Percentiles rank a stretch among this genome's conserved stretches.
These are phyloP conservation scores for Tetrapyrgos nigripes DNA, from an alignment of 1,284 basidiomycete species.

Conservation along the genomic window DNA sequence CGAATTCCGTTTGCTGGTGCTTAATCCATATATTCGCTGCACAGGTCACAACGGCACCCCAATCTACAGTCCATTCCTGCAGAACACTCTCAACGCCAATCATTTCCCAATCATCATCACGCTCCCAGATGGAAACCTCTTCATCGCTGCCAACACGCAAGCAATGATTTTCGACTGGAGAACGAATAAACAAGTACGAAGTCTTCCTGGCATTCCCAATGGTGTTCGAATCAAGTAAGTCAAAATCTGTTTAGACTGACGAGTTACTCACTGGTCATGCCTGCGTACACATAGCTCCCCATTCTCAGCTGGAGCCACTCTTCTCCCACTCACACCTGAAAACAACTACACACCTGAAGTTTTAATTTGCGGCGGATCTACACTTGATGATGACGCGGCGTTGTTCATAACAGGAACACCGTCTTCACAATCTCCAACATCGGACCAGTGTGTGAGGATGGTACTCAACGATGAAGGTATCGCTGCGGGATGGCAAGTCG, in stretches of 20 bases:
- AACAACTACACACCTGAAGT: conserved; percentile 44
- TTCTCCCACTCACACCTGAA: conserved; percentile 38
- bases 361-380: conserved; percentile 49
- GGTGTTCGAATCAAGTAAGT: conserved; percentile 55
- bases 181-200: conserved; percentile 46
- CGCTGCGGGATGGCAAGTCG: conserved; percentile 34
- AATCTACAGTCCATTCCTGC: no score
- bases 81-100: no score
- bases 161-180: conserved; percentile 61
- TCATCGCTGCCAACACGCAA: no score
- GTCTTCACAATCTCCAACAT: conserved; percentile 40
- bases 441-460: conserved; percentile 44
- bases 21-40: conserved; percentile 39
- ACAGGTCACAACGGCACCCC: conserved; percentile 42
- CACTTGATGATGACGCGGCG: conserved; percentile 25
- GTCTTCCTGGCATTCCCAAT: conserved; percentile 57
- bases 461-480: conserved; percentile 36
- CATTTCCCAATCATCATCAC: no score
- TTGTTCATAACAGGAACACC: conserved; percentile 25
- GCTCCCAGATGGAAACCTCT: no score
- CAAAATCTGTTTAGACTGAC: neutral
- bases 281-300: conserved; percentile 42
- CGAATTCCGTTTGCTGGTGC: conserved; percentile 43
- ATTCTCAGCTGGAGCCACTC: conserved; percentile 54
- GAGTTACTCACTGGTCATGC: neutral